Conservation (phyloP, 495 filamentous ascomycete genomes). For the Choiromyces venosus region DNA sequence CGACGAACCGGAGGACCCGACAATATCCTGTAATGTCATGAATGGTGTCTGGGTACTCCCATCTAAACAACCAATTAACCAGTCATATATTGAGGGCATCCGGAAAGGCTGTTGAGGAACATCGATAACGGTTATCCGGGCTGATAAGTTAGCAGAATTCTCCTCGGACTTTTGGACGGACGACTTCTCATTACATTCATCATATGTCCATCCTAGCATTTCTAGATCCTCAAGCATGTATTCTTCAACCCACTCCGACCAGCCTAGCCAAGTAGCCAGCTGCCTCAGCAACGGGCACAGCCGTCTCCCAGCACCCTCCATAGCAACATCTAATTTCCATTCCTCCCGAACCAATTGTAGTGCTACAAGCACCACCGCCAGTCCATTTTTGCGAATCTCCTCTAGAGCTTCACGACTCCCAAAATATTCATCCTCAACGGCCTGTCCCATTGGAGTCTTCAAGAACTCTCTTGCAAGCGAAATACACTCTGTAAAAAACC, state of each 20-base stretch:
- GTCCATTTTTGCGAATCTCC: constrained; percentile 32
- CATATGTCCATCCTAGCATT: constrained; percentile 57
- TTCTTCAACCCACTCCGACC: constrained; percentile 64
- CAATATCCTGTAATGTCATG: constrained; percentile 56
- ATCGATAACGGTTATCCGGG: constrained; percentile 47
- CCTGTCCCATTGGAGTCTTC: constrained; percentile 50
- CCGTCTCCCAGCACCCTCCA: constrained; percentile 49
- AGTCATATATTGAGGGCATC: constrained; percentile 59
- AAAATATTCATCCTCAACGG: constrained; percentile 35
- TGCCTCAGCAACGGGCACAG: constrained; percentile 73
- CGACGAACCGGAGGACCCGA: constrained; percentile 45
- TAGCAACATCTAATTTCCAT: constrained; percentile 69
- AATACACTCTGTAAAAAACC: constrained; percentile 40
- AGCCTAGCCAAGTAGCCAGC: constrained; percentile 76
- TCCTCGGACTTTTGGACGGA: neutral
- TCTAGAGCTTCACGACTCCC: constrained; percentile 15
- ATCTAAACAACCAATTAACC: constrained; percentile 63
- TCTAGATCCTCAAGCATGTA: constrained; percentile 67
- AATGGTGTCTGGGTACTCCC: constrained; percentile 49
- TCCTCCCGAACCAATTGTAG: constrained; percentile 86
- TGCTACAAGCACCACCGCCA: constrained; percentile 62
- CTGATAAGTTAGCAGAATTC: constrained; percentile 18
- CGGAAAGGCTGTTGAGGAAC: constrained; percentile 56
- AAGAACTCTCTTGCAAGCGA: constrained; percentile 53
- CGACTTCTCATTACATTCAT: constrained; percentile 45